Evolutionary conservation across 352 stramenopile species (phyloP).

Genomic region (Phytophthora pistaciae): DNA sequence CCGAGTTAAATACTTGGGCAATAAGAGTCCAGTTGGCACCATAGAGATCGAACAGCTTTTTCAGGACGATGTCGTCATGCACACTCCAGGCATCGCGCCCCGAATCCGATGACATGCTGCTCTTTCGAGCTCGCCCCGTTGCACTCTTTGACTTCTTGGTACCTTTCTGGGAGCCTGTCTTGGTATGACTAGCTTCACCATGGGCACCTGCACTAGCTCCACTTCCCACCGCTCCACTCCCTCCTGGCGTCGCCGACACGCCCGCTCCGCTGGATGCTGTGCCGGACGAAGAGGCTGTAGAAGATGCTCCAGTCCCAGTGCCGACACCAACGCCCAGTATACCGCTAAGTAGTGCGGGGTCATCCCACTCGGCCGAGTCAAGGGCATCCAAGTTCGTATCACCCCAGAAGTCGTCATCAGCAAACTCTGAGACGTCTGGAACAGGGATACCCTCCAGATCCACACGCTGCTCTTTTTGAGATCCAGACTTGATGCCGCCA

Average conservation of each 20-base stretch:
- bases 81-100: conserved; percentile 71
- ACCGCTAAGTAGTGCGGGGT: conserved; percentile 71
- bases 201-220: conserved; percentile 19
- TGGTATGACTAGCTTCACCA: conserved; percentile 20
- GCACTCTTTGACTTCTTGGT: conserved; percentile 75
- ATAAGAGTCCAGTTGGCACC: conserved; percentile 91
- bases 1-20: conserved; percentile 83
- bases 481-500: conserved; percentile 32
- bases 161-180: conserved; percentile 29
- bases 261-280: conserved; percentile 26
- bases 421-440: conserved; percentile 75
- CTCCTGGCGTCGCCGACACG: conserved; percentile 7
- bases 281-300: conserved; percentile 32
- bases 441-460: conserved; percentile 84
- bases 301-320: conserved; percentile 27
- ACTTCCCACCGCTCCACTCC: not conserved
- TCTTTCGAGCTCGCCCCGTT: conserved; percentile 56
- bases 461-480: conserved; percentile 72
- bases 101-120: conserved; percentile 65
- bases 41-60: conserved; percentile 89
- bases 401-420: conserved; percentile 90
- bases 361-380: conserved; percentile 86
- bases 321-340: conserved; percentile 53
- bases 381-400: conserved; percentile 88
- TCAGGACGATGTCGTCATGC: conserved; percentile 81